Base-by-base conservation (phyloP, 768 basidiomycete genomes). In the Boletus subparvulus region DNA sequence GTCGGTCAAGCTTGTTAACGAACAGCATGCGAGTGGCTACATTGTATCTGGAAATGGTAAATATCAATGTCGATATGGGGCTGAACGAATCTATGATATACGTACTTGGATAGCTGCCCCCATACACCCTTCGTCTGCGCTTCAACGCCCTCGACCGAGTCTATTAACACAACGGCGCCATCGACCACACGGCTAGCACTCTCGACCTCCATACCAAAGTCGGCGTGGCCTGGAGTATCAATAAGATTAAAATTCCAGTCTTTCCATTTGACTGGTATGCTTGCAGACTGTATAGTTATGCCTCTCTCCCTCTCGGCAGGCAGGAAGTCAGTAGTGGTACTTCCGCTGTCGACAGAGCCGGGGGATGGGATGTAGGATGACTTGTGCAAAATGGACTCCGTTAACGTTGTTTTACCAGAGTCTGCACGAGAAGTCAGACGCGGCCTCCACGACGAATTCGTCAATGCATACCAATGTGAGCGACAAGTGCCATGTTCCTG, bases 191-290 rank as follows among this genome's bases (percentile, higher is more conserved):
- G 84, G 65, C 92, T 94, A 9, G 93, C 93, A 65, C 92, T 90
- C 73, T 94, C 93, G 28, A 95, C 93, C 66, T 95, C 92, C 92
- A 94, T 94, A n/a, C 92, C 92, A 73, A 95, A 95, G 69, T 95
- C 92, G 6, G 91, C 93, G 73, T 95, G 92, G 36, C 92, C 92
- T 16, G 92, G 92, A 4, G 92, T 94, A 65, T 95, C 93, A 45
- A 94, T 86, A 44, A 95, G 81, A 67, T 94, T 95, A 73, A 90
- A 88, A 2, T 81, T 85, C 88, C 89, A 91, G 52, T 86, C 72
- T 68, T 86, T 87, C 92, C 92, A 93, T 66, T 82, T 80, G 39
- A 92, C 89, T 3, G 92, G 92, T 56, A 94, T 92, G 73, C 91
- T 93, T 13, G 92, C 93, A 21, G 91, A 92, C 66, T 94, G 93